A percentile compares a stretch with the other conserved stretches of the same genome.
phyloP scores from a whole-genome alignment of 371 early-diverging fungal species.

The Lichtheimia ramosa region DNA sequence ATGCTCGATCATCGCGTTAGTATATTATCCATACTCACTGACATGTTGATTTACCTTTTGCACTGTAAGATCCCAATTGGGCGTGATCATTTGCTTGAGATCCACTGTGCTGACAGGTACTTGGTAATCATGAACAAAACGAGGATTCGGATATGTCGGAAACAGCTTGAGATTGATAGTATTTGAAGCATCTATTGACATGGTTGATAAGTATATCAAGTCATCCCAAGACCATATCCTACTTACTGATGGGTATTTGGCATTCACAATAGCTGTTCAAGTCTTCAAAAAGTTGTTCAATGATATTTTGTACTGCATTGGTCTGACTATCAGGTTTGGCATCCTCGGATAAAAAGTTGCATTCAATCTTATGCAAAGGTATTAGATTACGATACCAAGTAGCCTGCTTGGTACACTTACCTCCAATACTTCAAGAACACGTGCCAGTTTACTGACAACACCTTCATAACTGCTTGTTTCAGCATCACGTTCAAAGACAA shows the following conservation, averaged over 20 bases:
- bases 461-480: slow-evolving; percentile 78
- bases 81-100: slow-evolving; percentile 63
- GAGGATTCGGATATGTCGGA: slow-evolving; percentile 77
- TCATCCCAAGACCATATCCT: not conserved
- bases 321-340: slow-evolving; percentile 25
- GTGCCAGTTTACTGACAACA: slow-evolving; percentile 79
- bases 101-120: slow-evolving; percentile 81
- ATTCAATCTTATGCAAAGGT: slow-evolving; percentile 52
- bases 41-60: slow-evolving; percentile 47
- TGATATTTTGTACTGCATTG: slow-evolving; percentile 66
- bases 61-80: slow-evolving; percentile 86
- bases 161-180: slow-evolving; percentile 86
- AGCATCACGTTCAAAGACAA: slow-evolving; percentile 84
- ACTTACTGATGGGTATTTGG: slow-evolving; percentile 82
- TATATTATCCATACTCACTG: too few relatives aligned
- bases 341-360: slow-evolving; percentile 65
- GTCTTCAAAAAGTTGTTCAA: slow-evolving; percentile 86
- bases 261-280: slow-evolving; percentile 86
- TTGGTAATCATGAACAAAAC: slow-evolving; percentile 75
- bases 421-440: slow-evolving; percentile 75
- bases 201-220: not conserved
- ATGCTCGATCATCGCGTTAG: not conserved
- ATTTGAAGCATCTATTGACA: slow-evolving; percentile 51
- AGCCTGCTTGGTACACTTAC: slow-evolving; percentile 22
- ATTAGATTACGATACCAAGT: slow-evolving; percentile 12